Base-by-base conservation (phyloP, 495 filamentous ascomycete species). In the Jackrogersella multiformis region DNA sequence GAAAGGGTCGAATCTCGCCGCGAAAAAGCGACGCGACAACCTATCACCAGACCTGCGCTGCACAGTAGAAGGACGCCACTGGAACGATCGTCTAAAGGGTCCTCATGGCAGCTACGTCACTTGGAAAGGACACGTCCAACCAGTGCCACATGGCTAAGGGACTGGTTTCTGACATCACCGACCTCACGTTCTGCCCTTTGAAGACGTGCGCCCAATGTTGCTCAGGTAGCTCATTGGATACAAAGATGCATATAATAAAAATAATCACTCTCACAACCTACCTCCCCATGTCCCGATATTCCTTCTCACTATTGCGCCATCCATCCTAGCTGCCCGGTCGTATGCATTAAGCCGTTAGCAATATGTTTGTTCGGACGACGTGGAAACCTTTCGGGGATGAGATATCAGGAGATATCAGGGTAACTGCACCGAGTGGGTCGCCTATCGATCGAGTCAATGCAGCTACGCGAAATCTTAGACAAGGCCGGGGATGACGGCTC, bases 391-490 rank as follows among this genome's bases (percentile, higher is more conserved):
- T 36, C 21, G 20, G 21, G 34, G 18, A 10, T 44, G 41, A 24
- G 38, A 57, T 32, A 62, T 49, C 61, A 62, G 56, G 45, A 41
- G 57, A 52, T 20, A 64, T 56, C 54, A 32, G 49, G 56, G 42
- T 41, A 44, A 32, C 60, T 60, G 56, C 63, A 60, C 48, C 24
- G 21, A 41, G 20, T 30, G 12, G 15, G 42, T 32, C 36, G 59
- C 46, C 35, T 49, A 39, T 56, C 66, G 61, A 44, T 61, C 61
- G 52, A 57, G 26, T 54, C 57, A 28, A 70, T 62, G 61, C 67
- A 62, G 52, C 57, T 70, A 70, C 56, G 67, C 67, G 56, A 49
- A 54, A 70, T 70, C 61, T 70, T 56, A 66, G 24, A 66, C 67
- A 66, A 57, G 51, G 23, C 35, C 61, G 21, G 56, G 49, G 56